These are phyloP conservation scores for Coffea eugenioides DNA, from an alignment of 257 asterid species.

Conservation along the genomic window DNA sequence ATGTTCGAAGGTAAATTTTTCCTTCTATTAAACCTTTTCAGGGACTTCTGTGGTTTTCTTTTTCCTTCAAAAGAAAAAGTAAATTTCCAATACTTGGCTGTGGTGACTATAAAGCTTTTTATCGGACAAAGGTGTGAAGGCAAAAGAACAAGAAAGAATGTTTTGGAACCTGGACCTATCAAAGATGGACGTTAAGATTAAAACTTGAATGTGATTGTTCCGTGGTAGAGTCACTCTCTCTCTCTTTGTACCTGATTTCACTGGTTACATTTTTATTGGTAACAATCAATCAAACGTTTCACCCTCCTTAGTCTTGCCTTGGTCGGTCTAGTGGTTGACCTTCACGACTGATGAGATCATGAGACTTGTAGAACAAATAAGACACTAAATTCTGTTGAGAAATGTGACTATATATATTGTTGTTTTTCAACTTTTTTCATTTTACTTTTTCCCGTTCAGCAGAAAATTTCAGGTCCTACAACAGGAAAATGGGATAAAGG, in stretches of 20 bases:
- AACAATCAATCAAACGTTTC: not conserved
- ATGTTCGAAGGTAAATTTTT: not conserved
- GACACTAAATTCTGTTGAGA: too few relatives aligned
- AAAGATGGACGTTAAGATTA: not conserved
- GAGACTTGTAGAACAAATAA: not conserved
- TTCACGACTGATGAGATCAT: not conserved
- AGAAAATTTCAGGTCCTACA: too few relatives aligned
- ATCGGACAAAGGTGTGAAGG: not conserved
- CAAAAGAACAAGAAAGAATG: not conserved
- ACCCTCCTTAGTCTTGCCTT: not conserved
- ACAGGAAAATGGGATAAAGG: too few relatives aligned
- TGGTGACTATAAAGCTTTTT: not conserved
- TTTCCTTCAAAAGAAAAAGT: not conserved
- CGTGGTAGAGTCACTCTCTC: not conserved
- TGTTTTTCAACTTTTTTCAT: too few relatives aligned
- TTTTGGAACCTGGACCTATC: not conserved
- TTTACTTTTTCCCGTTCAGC: too few relatives aligned
- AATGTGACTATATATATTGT: too few relatives aligned
- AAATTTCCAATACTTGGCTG: not conserved
- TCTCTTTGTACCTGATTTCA: not conserved
- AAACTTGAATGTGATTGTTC: not conserved
- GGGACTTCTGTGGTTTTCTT: not conserved
- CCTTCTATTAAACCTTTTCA: not conserved
- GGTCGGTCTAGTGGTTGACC: not conserved
- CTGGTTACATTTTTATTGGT: not conserved